Conservation (phyloP, 2,329 filamentous ascomycete species). For the Pyrenophora tritici-repentis region DNA sequence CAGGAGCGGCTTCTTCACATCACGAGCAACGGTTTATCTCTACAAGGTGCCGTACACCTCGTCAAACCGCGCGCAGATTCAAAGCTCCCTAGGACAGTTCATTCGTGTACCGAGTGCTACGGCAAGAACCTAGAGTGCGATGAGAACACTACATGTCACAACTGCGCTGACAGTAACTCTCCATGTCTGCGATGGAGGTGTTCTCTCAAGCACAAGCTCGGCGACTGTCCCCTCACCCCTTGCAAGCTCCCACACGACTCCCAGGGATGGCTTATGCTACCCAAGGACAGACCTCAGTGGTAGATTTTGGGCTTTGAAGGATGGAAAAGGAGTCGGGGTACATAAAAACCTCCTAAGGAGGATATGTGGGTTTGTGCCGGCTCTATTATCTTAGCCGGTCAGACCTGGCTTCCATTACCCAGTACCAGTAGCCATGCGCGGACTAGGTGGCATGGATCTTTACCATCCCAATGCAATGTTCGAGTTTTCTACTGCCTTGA, state of each 20-base stretch:
- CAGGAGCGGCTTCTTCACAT: slow-evolving; percentile 16
- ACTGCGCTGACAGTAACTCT: slow-evolving; percentile 25
- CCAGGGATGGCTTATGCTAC: slow-evolving; percentile 23
- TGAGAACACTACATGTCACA: slow-evolving; percentile 22
- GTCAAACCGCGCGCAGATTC: slow-evolving; percentile 21
- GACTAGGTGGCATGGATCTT: too few species aligned
- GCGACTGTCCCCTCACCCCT: slow-evolving; percentile 25
- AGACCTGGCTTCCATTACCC: too few species aligned
- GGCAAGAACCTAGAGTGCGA: slow-evolving; percentile 34
- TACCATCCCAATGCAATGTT: too few species aligned
- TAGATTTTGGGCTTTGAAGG: not conserved
- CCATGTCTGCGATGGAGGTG: slow-evolving; percentile 39
- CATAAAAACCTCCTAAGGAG: too few species aligned
- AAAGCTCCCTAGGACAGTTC: slow-evolving; percentile 27
- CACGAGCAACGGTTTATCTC: slow-evolving; percentile 14
- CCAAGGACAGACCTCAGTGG: slow-evolving; percentile 23
- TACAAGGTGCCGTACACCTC: slow-evolving; percentile 35
- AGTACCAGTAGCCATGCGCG: too few species aligned
- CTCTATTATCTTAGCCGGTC: too few species aligned
- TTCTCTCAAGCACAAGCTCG: slow-evolving; percentile 29
- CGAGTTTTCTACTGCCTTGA: too few species aligned
- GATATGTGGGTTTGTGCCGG: too few species aligned
- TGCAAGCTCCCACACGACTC: slow-evolving; percentile 32
- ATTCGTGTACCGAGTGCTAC: slow-evolving; percentile 40
- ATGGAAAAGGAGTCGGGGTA: too few species aligned